Evolutionary conservation across 1,284 basidiomycete genomes (phyloP).

Genomic region (Agroathelia rolfsii): DNA sequence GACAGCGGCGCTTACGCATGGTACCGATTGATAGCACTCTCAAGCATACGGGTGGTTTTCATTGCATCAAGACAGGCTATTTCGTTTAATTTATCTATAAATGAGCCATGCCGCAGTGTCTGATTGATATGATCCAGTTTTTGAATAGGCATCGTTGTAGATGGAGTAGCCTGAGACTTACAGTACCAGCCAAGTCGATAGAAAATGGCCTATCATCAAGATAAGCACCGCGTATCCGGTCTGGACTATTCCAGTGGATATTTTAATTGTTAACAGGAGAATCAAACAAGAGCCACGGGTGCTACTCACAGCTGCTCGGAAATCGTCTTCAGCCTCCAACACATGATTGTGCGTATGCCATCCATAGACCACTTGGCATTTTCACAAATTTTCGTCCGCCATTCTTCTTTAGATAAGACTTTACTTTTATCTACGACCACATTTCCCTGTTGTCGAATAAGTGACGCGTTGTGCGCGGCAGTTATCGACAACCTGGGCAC

Average conservation of each 20-base stretch:
- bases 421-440: no score
- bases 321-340: conserved; percentile 12
- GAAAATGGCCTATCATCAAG: conserved; percentile 27
- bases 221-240: conserved; percentile 23
- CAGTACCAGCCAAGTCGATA: conserved; percentile 28
- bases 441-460: no score
- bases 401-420: no score
- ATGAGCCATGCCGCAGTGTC: conserved; percentile 33
- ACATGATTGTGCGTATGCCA: no score
- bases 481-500: no score
- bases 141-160: background rate
- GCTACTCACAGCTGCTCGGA: conserved; percentile 11
- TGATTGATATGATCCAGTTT: conserved; percentile 9
- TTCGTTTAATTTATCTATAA: conserved; percentile 26
- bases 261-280: background rate
- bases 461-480: no score
- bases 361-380: conserved; percentile 18
- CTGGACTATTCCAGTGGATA: conserved; percentile 8
- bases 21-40: conserved; percentile 20
- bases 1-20: conserved; percentile 18
- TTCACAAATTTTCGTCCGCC: conserved; percentile 18
- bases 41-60: conserved; percentile 19
- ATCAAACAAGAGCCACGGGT: background rate
- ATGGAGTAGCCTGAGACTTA: conserved; percentile 11
- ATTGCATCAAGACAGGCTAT: conserved; percentile 21